These are phyloP conservation scores for Emericellopsis terricola DNA, from an alignment of 495 filamentous ascomycete genomes.

Conservation along the genomic window DNA sequence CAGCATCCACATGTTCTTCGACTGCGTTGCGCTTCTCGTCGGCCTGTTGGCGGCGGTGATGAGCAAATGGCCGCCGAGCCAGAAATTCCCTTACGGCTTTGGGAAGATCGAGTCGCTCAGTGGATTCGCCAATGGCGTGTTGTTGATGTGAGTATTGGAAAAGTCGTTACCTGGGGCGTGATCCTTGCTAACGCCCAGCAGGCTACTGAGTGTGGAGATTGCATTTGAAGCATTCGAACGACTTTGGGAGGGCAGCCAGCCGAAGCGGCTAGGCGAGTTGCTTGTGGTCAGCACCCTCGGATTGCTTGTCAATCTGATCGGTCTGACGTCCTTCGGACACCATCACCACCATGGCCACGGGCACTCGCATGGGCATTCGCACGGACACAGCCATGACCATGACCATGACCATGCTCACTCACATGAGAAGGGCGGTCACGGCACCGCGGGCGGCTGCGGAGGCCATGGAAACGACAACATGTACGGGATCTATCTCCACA, in stretches of 20 bases:
- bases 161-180: too few species aligned
- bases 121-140: slow-evolving; percentile 92
- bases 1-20: slow-evolving; percentile 99
- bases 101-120: slow-evolving; percentile 94
- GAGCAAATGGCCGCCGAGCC: slow-evolving; percentile 88
- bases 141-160: slow-evolving; percentile 69
- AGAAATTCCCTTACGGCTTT: slow-evolving; percentile 83
- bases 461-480: slow-evolving; percentile 97
- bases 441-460: slow-evolving; percentile 12
- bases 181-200: slow-evolving; percentile 12
- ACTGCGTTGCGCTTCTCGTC: slow-evolving; percentile 82
- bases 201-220: slow-evolving; percentile 90
- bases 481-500: slow-evolving; percentile 96
- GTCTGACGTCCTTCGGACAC: slow-evolving; percentile 71
- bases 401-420: slow-evolving; percentile 15
- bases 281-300: slow-evolving; percentile 74
- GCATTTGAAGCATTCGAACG: slow-evolving; percentile 87
- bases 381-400: slow-evolving; percentile 15
- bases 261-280: slow-evolving; percentile 70
- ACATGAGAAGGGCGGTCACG: slow-evolving; percentile 40
- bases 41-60: slow-evolving; percentile 91
- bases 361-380: slow-evolving; percentile 26
- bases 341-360: slow-evolving; percentile 50
- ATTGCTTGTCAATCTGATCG: slow-evolving; percentile 76
- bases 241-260: slow-evolving; percentile 60